Evolutionary conservation across 306 rosid species (phyloP), one percentile per base, ranked within the genome.

Genomic region (Cucurbita moschata): DNA sequence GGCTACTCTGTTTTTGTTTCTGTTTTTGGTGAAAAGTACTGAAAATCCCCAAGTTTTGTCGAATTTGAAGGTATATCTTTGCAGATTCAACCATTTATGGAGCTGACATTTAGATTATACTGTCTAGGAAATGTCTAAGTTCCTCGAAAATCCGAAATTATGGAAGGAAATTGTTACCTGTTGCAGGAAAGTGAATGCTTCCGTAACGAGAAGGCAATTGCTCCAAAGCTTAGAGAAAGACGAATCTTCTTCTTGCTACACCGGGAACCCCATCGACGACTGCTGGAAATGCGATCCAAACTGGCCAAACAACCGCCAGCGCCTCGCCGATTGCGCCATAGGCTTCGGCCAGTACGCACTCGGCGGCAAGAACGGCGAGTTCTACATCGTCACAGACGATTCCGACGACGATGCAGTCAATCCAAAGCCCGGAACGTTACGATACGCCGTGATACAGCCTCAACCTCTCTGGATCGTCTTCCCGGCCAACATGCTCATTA

Each of bases 211-310:
- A 78, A 86, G 96, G 84, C 73, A 88, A 53, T 86, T 84, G 88
- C 74, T 91, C 23, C 77, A 77, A 65, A 35, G 65, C n/a, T 74
- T 87, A 18, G 21, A 62, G 63, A 77, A 68, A 59, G 85, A 80
- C 10, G 76, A 77, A 12, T 53, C 86, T 18, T 49, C 86, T 15
- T 44, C 91, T 11, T 94, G 99, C 71, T 73, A 79, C 46, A 94
- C 97, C 1, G 99, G 99, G 0, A 94, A 94, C 81, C 99, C 99
- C 4, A 89, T 94, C 0, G 99, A 94, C 51, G 99, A 94, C 77
- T 94, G 99, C 78, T 94, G 99, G 99, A 94, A 91, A 89, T 94
- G 99, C 63, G 99, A 94, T 82, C 92, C 91, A 10, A 83, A 91
- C 12, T 94, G 99, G 99, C 85, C 99, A 7, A 94, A 85, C 81